Evolutionary conservation across 1,284 basidiomycete genomes (phyloP).

Genomic region (Trametes polyzona): DNA sequence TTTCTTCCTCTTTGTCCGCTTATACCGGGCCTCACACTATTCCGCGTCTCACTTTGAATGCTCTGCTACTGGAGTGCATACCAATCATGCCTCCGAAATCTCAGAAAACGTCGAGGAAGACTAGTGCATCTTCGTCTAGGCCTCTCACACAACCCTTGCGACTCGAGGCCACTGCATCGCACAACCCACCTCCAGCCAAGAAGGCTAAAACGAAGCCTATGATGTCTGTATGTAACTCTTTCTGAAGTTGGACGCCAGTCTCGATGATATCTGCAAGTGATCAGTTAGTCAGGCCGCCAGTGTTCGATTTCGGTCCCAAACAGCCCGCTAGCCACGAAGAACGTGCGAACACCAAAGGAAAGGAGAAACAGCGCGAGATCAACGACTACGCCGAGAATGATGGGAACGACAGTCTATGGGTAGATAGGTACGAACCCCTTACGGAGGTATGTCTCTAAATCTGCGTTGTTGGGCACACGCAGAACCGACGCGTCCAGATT

Average conservation of each 20-base stretch:
- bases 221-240: conserved; percentile 15
- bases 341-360: conserved; percentile 51
- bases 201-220: conserved; percentile 21
- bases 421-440: conserved; percentile 75
- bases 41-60: background rate
- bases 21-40: background rate
- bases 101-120: conserved; percentile 1
- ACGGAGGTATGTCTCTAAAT: conserved; percentile 52
- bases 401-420: conserved; percentile 66
- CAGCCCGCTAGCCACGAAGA: conserved; percentile 17
- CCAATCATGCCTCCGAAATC: conserved; percentile 19
- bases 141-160: background rate
- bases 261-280: conserved; percentile 16
- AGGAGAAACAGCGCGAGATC: conserved; percentile 39
- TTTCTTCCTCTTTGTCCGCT: background rate
- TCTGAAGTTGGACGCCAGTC: background rate
- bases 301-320: conserved; percentile 36
- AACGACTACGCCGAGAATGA: background rate
- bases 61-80: no score
- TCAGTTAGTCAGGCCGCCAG: conserved; percentile 42
- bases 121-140: conserved; percentile 1
- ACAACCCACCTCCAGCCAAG: conserved; percentile 20
- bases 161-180: background rate
- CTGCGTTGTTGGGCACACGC: background rate
- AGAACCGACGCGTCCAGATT: conserved; percentile 45